Evolutionary conservation across 1,284 basidiomycete species (phyloP), one percentile per base, ranked within the genome.

Genomic region (Ceratobasidium sp.): DNA sequence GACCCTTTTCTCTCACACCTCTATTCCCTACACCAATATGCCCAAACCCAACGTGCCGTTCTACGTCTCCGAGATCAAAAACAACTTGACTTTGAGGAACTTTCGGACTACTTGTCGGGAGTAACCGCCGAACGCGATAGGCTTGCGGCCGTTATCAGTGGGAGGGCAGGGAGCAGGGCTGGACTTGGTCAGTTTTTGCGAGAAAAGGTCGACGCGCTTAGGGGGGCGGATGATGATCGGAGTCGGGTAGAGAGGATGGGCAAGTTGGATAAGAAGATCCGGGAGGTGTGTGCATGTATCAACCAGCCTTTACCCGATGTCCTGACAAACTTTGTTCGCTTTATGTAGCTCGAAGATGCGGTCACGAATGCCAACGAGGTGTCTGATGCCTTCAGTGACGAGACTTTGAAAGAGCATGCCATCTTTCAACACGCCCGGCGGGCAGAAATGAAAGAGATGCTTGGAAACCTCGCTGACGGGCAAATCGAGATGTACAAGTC

Each of bases 11-110:
- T 99, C 35, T 85, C 91, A 17, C 95, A 97, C 81, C 87, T 97
- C 6, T 95, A 98, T 81, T 96, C 96, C 0, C 87, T 99, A 5
- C 87, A 97, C 7, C 90, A 91, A 8, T 99, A 98, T 83, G 93
- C 96, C 0, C 90, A 94, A 80, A 91, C 95, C 33, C 97, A 99
- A 81, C 91, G 94, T 67, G 91, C 92, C 8, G 95, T 98, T 5
- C 89, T 99, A 78, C 97, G 95, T 84, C 88, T 98, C 45, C 91
- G 98, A 61, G 98, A 99, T 83, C 96, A 99, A 85, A 99, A 99
- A 84, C 98, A 99, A 84, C 90, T 99, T 73, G 97, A 99, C 83
- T 98, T 99, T 80, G 97, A 99, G 84, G 97, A 99, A 82, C 89
- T 99, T 5, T 97, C 96, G 5, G 94, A 96, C 76, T 99, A 99